Conservation (phyloP, 2,329 filamentous ascomycete species). For the Coniochaeta prunicola region DNA sequence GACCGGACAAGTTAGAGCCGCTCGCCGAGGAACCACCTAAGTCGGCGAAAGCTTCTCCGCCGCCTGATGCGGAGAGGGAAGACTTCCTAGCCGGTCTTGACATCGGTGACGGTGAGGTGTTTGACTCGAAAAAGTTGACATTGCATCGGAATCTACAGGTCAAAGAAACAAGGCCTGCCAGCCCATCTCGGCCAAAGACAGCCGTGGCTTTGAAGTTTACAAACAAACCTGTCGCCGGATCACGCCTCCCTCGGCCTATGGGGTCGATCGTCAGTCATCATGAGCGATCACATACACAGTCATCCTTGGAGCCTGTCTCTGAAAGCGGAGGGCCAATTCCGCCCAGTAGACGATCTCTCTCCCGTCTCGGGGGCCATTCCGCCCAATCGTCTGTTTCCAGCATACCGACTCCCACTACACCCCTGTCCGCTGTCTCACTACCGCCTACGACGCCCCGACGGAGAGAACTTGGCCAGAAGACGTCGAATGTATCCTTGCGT, state of each 20-base stretch:
- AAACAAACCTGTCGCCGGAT: slow-evolving; percentile 59
- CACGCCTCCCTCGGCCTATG: slow-evolving; percentile 74
- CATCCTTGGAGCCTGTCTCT: slow-evolving; percentile 84
- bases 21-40: slow-evolving; percentile 26
- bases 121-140: slow-evolving; percentile 73
- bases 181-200: slow-evolving; percentile 64
- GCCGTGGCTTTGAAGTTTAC: slow-evolving; percentile 88
- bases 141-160: slow-evolving; percentile 89
- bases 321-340: slow-evolving; percentile 73
- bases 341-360: slow-evolving; percentile 54
- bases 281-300: slow-evolving; percentile 59
- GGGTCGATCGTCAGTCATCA: slow-evolving; percentile 61
- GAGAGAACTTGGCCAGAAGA: slow-evolving; percentile 49
- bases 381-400: slow-evolving; percentile 62
- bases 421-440: slow-evolving; percentile 44
- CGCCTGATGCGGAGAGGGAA: slow-evolving; percentile 47
- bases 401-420: slow-evolving; percentile 53
- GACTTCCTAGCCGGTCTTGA: slow-evolving; percentile 86
- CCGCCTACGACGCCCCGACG: slow-evolving; percentile 54
- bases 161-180: slow-evolving; percentile 62
- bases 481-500: slow-evolving; percentile 46
- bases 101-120: slow-evolving; percentile 73
- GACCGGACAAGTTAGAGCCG: slow-evolving; percentile 14
- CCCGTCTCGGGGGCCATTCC: slow-evolving; percentile 57
- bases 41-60: slow-evolving; percentile 14